Base-by-base conservation (phyloP, 371 early-diverging fungal species). In the Gilbertella persicaria region DNA sequence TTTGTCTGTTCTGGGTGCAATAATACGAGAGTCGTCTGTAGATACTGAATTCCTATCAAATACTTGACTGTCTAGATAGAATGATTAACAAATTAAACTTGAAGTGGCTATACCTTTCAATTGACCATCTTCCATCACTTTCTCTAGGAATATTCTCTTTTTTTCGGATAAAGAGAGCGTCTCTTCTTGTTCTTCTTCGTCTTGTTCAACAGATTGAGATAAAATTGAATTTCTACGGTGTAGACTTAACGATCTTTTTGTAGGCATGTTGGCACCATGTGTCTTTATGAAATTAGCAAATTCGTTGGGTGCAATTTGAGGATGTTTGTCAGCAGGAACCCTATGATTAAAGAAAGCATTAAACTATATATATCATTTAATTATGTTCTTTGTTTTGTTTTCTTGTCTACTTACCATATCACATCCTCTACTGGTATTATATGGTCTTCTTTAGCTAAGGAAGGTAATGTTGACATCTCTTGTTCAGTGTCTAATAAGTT, bases 231-330 rank as follows among this genome's bases (percentile, higher is more conserved):
- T 53, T 41, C 50, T 53, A 28, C 70, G 49, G 3, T 54, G 54
- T 25, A 70, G 24, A 26, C 53, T 54, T 5, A 52, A 26, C 9
- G 51, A 21, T 41, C 55, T 41, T 49, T 53, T 54, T 10, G 41
- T 58, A 6, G 60, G 49, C 23, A 52, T 47, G 40, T 54, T 56
- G 12, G 59, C 46, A 9, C 66, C 66, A 39, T 66, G 66, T 3
- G 58, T 53, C 26, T 70, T 45, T 24, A 70, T 48, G 47, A 66
- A 70, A 14, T 63, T 62, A 2, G 64, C 56, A 63, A 75, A 64
- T 58, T 75, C 67, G 42, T 44, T 53, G 23, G 72, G 61, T 28
- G 67, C 70, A 40, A 67, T 65, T 57, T 75, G 56, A 50, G 70
- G 64, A 56, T 67, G 61, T 38, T 69, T 65, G 39, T 66, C 50